Evolutionary conservation across 352 stramenopile genomes (phyloP).

Genomic region (Globisporangium sylvaticum): DNA sequence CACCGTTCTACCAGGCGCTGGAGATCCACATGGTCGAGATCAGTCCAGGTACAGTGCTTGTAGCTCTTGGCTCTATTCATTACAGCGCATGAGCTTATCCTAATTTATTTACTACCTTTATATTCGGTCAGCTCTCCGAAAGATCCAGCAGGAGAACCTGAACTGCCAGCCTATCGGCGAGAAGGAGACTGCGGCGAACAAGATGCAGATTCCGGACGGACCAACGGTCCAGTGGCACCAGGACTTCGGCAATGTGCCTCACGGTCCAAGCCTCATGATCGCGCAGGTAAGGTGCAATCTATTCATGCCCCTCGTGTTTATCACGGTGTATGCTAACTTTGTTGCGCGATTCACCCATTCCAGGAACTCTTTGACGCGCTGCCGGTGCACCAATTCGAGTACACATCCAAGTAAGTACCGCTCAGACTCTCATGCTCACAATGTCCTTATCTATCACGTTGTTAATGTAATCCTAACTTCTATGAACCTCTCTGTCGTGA

Average conservation of each 20-base stretch:
- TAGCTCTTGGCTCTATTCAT: not conserved
- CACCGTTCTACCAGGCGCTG: conserved; percentile 80
- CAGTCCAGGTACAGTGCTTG: conserved; percentile 36
- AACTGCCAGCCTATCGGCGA: conserved; percentile 38
- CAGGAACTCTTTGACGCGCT: conserved; percentile 94
- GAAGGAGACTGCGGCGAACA: conserved; percentile 26
- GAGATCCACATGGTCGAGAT: conserved; percentile 92
- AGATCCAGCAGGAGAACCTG: conserved; percentile 89
- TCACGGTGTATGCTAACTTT: too few species aligned
- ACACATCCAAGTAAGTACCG: conserved; percentile 56
- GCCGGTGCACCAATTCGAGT: conserved; percentile 94
- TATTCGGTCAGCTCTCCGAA: conserved; percentile 48
- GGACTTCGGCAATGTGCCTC: conserved; percentile 74
- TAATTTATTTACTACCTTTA: too few species aligned
- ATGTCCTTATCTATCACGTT: not conserved
- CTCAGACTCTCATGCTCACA: too few species aligned
- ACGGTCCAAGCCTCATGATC: conserved; percentile 85
- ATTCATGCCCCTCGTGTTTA: too few species aligned
- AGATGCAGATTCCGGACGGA: conserved; percentile 47
- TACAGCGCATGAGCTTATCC: not conserved
- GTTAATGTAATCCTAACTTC: not conserved
- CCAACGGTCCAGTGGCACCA: conserved; percentile 82
- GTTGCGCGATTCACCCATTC: not conserved
- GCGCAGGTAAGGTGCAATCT: too few species aligned
- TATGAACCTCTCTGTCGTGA: not conserved